phyloP scores from a whole-genome alignment of 768 basidiomycete genomes.

The Dioszegia crocea region DNA sequence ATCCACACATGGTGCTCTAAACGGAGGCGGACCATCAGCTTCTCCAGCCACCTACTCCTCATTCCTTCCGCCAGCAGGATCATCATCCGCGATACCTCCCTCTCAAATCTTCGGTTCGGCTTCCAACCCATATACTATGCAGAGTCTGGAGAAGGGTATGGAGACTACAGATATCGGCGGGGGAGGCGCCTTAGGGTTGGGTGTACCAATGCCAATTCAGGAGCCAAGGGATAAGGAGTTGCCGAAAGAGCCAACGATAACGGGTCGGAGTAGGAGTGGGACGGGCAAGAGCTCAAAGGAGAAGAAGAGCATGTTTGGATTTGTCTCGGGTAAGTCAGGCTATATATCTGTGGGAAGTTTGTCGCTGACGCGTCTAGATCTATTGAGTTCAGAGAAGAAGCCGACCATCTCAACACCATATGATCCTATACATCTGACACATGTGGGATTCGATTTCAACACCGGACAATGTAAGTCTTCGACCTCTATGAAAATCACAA shows the following conservation, averaged over 20 bases:
- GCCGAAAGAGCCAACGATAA: slow-evolving; percentile 36
- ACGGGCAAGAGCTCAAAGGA: slow-evolving; percentile 47
- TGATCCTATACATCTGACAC: slow-evolving; percentile 97
- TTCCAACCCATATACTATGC: slow-evolving; percentile 33
- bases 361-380: slow-evolving; percentile 26
- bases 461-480: slow-evolving; percentile 72
- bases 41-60: slow-evolving; percentile 9
- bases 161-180: slow-evolving; percentile 34
- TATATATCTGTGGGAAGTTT: neutral
- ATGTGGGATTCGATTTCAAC: slow-evolving; percentile 97
- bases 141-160: slow-evolving; percentile 27
- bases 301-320: slow-evolving; percentile 50
- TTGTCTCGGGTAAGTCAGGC: slow-evolving; percentile 40
- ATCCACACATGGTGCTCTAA: neutral
- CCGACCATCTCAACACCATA: slow-evolving; percentile 93
- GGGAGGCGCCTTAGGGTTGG: slow-evolving; percentile 16
- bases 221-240: slow-evolving; percentile 42
- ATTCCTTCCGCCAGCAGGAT: slow-evolving; percentile 20
- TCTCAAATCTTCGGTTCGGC: slow-evolving; percentile 42
- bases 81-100: slow-evolving; percentile 17
- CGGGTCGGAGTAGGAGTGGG: slow-evolving; percentile 40
- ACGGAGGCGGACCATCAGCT: neutral
- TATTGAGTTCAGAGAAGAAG: slow-evolving; percentile 47
- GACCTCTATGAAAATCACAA: neutral
- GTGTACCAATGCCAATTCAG: slow-evolving; percentile 29